A percentile compares a stretch with the other conserved stretches of the same genome.
Evolutionary conservation across 1,284 basidiomycete species (phyloP).

Genomic region (Vanrija humicola): DNA sequence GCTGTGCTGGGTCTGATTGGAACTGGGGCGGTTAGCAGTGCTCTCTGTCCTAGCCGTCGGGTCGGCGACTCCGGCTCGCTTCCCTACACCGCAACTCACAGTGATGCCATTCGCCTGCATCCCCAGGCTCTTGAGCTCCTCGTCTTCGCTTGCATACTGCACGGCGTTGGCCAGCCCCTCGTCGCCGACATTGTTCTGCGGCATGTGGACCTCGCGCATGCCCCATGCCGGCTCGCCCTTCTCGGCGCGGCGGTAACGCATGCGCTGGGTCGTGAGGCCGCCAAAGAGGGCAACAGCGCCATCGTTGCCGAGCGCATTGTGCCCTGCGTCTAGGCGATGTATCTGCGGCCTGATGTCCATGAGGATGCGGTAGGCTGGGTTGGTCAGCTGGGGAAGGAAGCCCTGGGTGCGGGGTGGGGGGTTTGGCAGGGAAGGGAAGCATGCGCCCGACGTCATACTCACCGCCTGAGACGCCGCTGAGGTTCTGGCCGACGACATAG

Average conservation of each 20-base stretch:
- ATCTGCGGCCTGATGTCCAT: constrained; percentile 27
- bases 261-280: constrained; percentile 27
- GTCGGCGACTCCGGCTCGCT: not conserved
- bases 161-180: constrained; percentile 7
- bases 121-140: constrained; percentile 23
- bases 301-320: constrained; percentile 36
- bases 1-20: not conserved
- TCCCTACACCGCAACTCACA: constrained; percentile 17
- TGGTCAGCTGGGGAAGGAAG: not conserved
- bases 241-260: constrained; percentile 9
- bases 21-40: not conserved
- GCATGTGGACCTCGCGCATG: constrained; percentile 38
- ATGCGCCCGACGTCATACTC: constrained; percentile 12
- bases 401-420: not conserved
- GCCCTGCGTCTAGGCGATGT: constrained; percentile 37
- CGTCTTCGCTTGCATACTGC: constrained; percentile 26
- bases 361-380: constrained; percentile 33
- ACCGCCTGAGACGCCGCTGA: constrained; percentile 42
- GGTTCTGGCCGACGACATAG: constrained; percentile 40
- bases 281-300: constrained; percentile 36
- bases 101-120: constrained; percentile 36
- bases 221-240: constrained; percentile 27
- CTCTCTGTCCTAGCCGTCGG: not conserved
- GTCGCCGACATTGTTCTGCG: constrained; percentile 19
- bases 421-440: not conserved